A percentile compares a stretch with the other conserved stretches of the same genome.
Evolutionary conservation across 768 basidiomycete species (phyloP).

Genomic region (Gymnopilus junonius): DNA sequence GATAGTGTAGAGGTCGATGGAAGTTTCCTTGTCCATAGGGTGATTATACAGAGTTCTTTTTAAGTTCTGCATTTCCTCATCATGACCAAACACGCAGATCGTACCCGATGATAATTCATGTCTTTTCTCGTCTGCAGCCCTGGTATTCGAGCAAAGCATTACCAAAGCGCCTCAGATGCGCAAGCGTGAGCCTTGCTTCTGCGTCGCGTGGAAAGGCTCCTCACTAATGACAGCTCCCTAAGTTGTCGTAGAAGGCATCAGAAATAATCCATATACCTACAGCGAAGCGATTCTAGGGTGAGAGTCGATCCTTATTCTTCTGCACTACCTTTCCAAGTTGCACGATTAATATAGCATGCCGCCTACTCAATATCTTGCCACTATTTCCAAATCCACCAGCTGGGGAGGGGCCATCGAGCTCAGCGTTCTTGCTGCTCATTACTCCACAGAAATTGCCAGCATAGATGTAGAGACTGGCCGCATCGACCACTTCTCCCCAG

Average conservation of each 20-base stretch:
- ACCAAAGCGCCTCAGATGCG: constrained; percentile 72
- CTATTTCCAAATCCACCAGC: constrained; percentile 76
- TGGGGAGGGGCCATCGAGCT: constrained; percentile 99
- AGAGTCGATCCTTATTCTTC: constrained; percentile 5
- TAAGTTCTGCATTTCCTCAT: background rate
- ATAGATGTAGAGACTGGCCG: constrained; percentile 93
- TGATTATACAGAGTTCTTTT: constrained; percentile 29
- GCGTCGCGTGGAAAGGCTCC: background rate
- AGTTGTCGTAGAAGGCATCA: constrained; percentile 89
- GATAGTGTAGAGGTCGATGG: constrained; percentile 66
- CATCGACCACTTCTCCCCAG: constrained; percentile 77
- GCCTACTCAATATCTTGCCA: constrained; percentile 73
- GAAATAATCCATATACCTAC: constrained; percentile 70
- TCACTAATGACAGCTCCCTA: background rate
- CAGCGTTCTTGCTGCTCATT: constrained; percentile 81
- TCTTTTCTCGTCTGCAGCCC: constrained; percentile 84
- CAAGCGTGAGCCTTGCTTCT: constrained; percentile 54
- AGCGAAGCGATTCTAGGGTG: constrained; percentile 89
- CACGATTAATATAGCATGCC: constrained; percentile 42
- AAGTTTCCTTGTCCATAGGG: constrained; percentile 75
- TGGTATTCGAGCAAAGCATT: constrained; percentile 85
- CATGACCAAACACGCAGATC: constrained; percentile 45
- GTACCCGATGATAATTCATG: constrained; percentile 99
- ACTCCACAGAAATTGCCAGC: constrained; percentile 83
- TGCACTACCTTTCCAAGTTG: background rate